These are phyloP conservation scores for Thelephora ganbajun DNA, from an alignment of 768 basidiomycete species.

Conservation along the genomic window DNA sequence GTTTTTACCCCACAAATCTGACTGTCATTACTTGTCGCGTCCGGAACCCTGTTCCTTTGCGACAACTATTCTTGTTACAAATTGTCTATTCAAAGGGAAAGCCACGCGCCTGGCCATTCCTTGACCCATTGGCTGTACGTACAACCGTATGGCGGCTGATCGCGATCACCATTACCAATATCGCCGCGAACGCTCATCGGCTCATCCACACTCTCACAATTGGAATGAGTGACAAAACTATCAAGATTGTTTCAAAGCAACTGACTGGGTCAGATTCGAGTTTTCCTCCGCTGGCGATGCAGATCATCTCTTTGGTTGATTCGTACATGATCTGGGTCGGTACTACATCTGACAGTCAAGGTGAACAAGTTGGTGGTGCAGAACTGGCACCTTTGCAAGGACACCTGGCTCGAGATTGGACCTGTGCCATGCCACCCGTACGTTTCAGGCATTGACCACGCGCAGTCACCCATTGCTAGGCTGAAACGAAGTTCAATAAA, in stretches of 20 bases:
- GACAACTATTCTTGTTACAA: too few species aligned
- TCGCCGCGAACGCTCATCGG: too few species aligned
- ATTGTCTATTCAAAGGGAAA: too few species aligned
- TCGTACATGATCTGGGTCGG: constrained; percentile 82
- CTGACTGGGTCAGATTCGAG: constrained; percentile 34
- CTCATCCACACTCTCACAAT: too few species aligned
- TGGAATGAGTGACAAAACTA: constrained; percentile 7
- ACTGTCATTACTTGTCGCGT: too few species aligned
- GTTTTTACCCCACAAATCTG: too few species aligned
- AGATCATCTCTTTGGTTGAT: constrained; percentile 50
- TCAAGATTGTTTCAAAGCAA: constrained; percentile 34
- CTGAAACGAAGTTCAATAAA: not conserved
- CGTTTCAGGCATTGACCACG: constrained; percentile 2
- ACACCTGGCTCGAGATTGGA: constrained; percentile 61
- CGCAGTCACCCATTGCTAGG: not conserved
- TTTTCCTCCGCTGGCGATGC: constrained; percentile 46
- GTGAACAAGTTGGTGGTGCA: constrained; percentile 23
- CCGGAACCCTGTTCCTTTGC: too few species aligned
- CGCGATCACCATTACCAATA: constrained; percentile 1
- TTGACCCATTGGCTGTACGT: too few species aligned
- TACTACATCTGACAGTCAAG: constrained; percentile 27
- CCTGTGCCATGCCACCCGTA: constrained; percentile 63
- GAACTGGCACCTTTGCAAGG: constrained; percentile 34
- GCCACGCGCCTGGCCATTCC: not conserved
- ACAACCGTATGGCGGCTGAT: not conserved